phyloP scores from a whole-genome alignment of 805 yeast genomes.

The Candida sakaeoensis region DNA sequence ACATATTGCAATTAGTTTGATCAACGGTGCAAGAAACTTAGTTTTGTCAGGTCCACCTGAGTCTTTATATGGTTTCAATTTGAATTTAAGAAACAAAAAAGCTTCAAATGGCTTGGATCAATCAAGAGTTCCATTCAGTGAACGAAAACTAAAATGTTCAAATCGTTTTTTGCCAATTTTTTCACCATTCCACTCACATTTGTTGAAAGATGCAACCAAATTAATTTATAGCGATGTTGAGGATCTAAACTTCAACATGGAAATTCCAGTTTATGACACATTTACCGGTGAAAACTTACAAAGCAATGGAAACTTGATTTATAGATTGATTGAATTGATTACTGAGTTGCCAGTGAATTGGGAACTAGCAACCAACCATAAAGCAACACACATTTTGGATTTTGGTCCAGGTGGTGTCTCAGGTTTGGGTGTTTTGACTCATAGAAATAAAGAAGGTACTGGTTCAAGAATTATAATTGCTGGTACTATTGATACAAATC shows the following conservation, averaged over 20 bases:
- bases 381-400: conserved; percentile 86
- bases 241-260: conserved; percentile 55
- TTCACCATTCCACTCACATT: conserved; percentile 94
- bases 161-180: conserved; percentile 92
- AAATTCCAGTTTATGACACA: conserved; percentile 90
- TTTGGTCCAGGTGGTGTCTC: conserved; percentile 99
- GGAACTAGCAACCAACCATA: conserved; percentile 75
- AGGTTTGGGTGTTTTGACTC: conserved; percentile 93
- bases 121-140: conserved; percentile 88
- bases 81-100: conserved; percentile 88
- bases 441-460: conserved; percentile 97
- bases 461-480: conserved; percentile 94
- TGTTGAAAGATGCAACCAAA: conserved; percentile 69
- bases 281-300: conserved; percentile 79
- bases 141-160: conserved; percentile 90
- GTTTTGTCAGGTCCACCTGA: conserved; percentile 98
- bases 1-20: conserved; percentile 84
- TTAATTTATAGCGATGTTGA: conserved; percentile 62
- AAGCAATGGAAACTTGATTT: conserved; percentile 37
- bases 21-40: conserved; percentile 93
- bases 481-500: conserved; percentile 71
- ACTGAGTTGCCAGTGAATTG: conserved; percentile 89
- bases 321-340: conserved; percentile 76
- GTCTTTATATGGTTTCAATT: conserved; percentile 91
- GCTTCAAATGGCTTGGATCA: conserved; percentile 94